Percentiles rank a stretch among this genome's conserved stretches.
Conservation (phyloP, 164 flowering plant genomes). For the Piper betle region DNA sequence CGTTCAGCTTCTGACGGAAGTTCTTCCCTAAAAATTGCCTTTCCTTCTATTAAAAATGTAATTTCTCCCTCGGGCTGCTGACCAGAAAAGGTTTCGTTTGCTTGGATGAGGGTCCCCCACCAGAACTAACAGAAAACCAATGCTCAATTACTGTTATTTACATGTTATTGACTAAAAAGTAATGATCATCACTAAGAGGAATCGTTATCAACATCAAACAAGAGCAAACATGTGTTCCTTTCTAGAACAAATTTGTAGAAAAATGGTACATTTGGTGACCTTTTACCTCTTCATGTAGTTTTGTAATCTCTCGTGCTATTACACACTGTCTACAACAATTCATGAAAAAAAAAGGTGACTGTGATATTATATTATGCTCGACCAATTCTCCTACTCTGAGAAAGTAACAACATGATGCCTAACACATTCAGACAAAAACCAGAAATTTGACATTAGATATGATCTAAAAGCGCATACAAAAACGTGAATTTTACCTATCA, state of each 20-base stretch:
- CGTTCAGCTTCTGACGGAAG: conserved; percentile 61
- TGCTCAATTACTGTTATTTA: too few relatives aligned
- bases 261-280: too few relatives aligned
- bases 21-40: conserved; percentile 24
- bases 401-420: too few relatives aligned
- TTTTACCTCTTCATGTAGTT: conserved; percentile 83
- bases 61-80: conserved; percentile 88
- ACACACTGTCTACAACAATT: conserved; percentile 59
- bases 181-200: too few relatives aligned
- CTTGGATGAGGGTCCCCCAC: conserved; percentile 77
- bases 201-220: too few relatives aligned
- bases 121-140: conserved; percentile 50
- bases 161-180: too few relatives aligned
- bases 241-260: background rate
- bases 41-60: conserved; percentile 75
- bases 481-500: conserved; percentile 26
- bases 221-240: background rate
- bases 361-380: background rate
- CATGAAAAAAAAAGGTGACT: background rate
- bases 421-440: too few relatives aligned
- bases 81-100: conserved; percentile 53
- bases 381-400: too few relatives aligned
- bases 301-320: conserved; percentile 85
- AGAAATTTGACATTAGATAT: too few relatives aligned
- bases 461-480: too few relatives aligned